Base-by-base conservation (phyloP, 202 grass and related monocot species). In the Zoysia matrella region DNA sequence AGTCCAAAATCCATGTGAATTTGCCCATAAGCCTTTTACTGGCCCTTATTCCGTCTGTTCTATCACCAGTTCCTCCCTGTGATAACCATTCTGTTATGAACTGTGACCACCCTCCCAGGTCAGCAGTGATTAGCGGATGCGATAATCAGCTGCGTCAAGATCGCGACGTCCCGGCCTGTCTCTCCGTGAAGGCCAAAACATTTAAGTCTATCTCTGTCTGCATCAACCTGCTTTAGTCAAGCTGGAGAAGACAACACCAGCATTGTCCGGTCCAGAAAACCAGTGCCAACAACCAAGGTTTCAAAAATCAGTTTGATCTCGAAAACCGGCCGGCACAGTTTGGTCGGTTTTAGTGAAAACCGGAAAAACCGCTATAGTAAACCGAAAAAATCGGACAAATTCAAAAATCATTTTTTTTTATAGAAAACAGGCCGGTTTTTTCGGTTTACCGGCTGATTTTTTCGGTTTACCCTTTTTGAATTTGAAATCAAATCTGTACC, bases 211-310 rank as follows among this genome's bases (percentile, higher is more conserved):
- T 47, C 52, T 77, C 85, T 65, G 72, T 75, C 60, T 9, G 66
- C 77, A 76, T 39, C 60, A 47, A 58, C 72, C 72, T 55, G 11
- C 7, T 6, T 62, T 43, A 67, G 80, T 78, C 67, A 78, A 78
- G 65, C 11, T 70, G 11, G 64, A 18, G 65, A 57, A 46, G 81
- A 62, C 54, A 58, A 1, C 12, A 42, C 22, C 68, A 66, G 67
- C 57, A 7, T 47, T 11, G n/a, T 83, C 69, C 50, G 54, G 39
- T 84, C 46, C 75, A 36, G 30, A 36, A 36, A 36, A 36, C 30
- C 1, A 36, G 30, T 36, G 30, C 1, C 30, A 36, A 36, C 30
- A 36, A 36, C 30, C 1, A 36, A 36, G 30, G 30, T 36, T 36
- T 36, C 30, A 36, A 36, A 36, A 36, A 36, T 36, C 30, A 1